Evolutionary conservation across 2,329 filamentous ascomycete genomes (phyloP).

Genomic region (Aspergillus tamarii): DNA sequence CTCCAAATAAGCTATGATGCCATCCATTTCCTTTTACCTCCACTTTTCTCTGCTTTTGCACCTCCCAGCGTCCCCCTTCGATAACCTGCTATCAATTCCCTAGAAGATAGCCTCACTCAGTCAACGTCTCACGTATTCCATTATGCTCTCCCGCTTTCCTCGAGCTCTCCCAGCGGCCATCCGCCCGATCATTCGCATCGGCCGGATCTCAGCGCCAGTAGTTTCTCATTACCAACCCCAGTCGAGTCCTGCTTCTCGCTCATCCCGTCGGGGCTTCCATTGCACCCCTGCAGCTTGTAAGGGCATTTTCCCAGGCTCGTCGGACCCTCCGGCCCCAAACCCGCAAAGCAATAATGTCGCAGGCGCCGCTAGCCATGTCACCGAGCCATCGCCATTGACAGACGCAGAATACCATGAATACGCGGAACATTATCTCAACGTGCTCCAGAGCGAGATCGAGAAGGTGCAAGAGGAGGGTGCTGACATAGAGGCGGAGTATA

Average conservation of each 20-base stretch:
- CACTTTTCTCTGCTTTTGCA: constrained; percentile 6
- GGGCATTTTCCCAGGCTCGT: constrained; percentile 64
- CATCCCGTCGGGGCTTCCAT: constrained; percentile 36
- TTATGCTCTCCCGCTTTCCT: constrained; percentile 48
- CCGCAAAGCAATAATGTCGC: constrained; percentile 45
- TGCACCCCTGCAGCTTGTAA: constrained; percentile 41
- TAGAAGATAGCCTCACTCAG: neutral
- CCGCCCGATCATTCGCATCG: constrained; percentile 26
- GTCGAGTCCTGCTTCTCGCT: neutral
- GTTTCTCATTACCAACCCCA: constrained; percentile 17
- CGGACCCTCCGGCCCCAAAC: constrained; percentile 54
- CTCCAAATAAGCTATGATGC: constrained; percentile 18
- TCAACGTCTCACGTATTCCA: neutral
- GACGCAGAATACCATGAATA: constrained; percentile 75
- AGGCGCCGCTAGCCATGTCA: constrained; percentile 45
- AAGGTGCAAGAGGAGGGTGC: constrained; percentile 70
- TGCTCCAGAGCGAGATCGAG: constrained; percentile 66
- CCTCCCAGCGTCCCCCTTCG: constrained; percentile 4
- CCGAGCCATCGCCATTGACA: constrained; percentile 66
- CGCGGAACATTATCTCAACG: constrained; percentile 74
- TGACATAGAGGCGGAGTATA: constrained; percentile 86
- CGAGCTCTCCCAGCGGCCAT: constrained; percentile 38
- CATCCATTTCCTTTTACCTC: constrained; percentile 12
- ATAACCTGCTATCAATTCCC: neutral
- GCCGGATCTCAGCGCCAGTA: constrained; percentile 19